Percentiles rank a stretch among this genome's conserved stretches.
Conservation (phyloP, 768 basidiomycete species). For the Phaeotremella skinneri region DNA sequence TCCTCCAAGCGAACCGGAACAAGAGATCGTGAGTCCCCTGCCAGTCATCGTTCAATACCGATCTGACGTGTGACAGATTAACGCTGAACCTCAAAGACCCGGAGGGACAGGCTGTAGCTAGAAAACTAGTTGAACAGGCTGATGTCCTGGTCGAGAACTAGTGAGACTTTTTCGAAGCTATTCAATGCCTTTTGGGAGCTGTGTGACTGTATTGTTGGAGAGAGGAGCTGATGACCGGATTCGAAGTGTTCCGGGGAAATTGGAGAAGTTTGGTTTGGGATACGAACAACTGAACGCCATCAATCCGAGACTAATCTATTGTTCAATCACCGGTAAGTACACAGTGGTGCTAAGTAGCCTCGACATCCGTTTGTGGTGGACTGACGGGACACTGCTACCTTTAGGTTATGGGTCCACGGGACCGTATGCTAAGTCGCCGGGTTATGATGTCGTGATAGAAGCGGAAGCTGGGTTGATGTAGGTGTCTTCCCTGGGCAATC, state of each 20-base stretch:
- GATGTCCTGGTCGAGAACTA: constrained; percentile 90
- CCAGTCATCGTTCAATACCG: background rate
- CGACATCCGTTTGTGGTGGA: too few species aligned
- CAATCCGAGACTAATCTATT: constrained; percentile 79
- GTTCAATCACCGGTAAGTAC: constrained; percentile 74
- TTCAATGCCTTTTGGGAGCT: background rate
- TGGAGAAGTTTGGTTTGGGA: constrained; percentile 77
- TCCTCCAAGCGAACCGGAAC: constrained; percentile 73
- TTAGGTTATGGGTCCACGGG: constrained; percentile 83
- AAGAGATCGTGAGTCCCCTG: constrained; percentile 38
- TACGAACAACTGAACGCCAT: constrained; percentile 75
- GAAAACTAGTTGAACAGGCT: constrained; percentile 66
- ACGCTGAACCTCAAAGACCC: constrained; percentile 82
- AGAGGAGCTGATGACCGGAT: constrained; percentile 5
- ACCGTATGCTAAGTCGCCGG: constrained; percentile 75
- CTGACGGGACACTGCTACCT: too few species aligned
- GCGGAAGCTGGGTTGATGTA: constrained; percentile 86
- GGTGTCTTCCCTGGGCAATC: background rate
- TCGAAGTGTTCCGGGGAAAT: constrained; percentile 59
- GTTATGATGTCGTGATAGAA: constrained; percentile 84
- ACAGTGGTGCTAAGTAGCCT: constrained; percentile 39
- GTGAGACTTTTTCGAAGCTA: constrained; percentile 20
- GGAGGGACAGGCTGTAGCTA: constrained; percentile 72
- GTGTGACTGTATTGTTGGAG: constrained; percentile 32
- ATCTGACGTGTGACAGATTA: constrained; percentile 48